Base-by-base conservation (phyloP, 805 yeast genomes). In the Pichia cabralensis region DNA sequence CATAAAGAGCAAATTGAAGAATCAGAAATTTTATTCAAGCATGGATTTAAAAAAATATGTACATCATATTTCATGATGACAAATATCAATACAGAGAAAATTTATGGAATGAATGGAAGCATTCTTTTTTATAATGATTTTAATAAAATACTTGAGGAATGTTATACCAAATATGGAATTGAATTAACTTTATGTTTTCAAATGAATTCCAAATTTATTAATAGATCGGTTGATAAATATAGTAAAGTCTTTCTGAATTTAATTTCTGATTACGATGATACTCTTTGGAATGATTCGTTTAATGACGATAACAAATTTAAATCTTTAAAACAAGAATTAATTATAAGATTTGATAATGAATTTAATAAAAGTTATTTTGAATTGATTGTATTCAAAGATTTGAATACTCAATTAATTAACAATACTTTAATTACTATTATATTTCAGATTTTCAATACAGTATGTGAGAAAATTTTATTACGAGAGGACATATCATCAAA, bases 121-220 rank as follows among this genome's bases (percentile, higher is more conserved):
- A n/a, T 56, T 3, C 34, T 57, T 12, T 56, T 58, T 19, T 52
- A 50, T 41, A 56, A 58, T 35, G 64, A 59, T 35, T 57, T 38
- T 34, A 44, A 45, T 15, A 43, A 39, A 16, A 28, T 56, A 4
- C 30, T 56, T 7, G 55, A 53, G 10, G 45, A 41, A 17, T 35
- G 47, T 8, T 30, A 45, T 14, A 15, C 29, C 1, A 33, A 18
- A 12, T 52, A 45, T 28, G 22, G 35, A 1, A 36, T 45, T 23
- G 49, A 52, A 28, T 28, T 56, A 5, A 39, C 41, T 3, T 27
- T 46, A 2, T 46, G 52, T 19, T 45, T 37, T 28, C 48, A 49
- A 15, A 21, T 56, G 48, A 43, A 41, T 12, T 43, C 45, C 10
- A 39, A 29, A n/a, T 42, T 43, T 25, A 40, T 48, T 8, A 27